These are phyloP conservation scores for Talinum fruticosum DNA, from an alignment of 148 eudicot species.

Conservation along the genomic window DNA sequence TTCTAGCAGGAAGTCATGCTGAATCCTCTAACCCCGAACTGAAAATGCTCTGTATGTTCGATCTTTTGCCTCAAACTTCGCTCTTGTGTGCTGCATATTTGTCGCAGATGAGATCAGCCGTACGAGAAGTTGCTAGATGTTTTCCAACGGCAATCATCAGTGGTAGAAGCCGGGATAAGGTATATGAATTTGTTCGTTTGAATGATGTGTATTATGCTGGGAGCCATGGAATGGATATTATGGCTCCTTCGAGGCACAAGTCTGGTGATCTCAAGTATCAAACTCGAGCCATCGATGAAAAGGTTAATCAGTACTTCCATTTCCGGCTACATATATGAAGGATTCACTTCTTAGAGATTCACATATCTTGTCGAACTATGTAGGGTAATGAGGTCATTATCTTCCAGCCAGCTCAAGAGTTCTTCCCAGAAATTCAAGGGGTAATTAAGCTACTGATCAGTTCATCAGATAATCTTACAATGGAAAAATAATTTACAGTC, in stretches of 20 bases:
- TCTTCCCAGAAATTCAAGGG: constrained; percentile 66
- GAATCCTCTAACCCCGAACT: neutral
- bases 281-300: constrained; percentile 33
- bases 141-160: constrained; percentile 87
- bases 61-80: neutral
- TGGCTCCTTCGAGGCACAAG: constrained; percentile 47
- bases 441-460: constrained; percentile 25
- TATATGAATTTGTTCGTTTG: constrained; percentile 64
- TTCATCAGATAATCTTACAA: neutral
- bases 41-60: neutral
- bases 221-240: constrained; percentile 95
- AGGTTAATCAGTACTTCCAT: constrained; percentile 37
- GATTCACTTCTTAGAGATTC: neutral
- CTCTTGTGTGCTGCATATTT: neutral
- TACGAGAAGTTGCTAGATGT: constrained; percentile 52
- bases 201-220: constrained; percentile 82
- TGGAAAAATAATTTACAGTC: no score
- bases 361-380: neutral
- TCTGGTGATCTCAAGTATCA: constrained; percentile 46
- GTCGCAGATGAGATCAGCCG: constrained; percentile 74
- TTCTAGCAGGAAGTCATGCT: no score
- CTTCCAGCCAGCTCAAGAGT: constrained; percentile 86
- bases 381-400: constrained; percentile 65
- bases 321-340: neutral
- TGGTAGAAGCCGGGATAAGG: constrained; percentile 88